These are phyloP conservation scores for Camelina laxa DNA, from an alignment of 345 rosid species.

Conservation along the genomic window DNA sequence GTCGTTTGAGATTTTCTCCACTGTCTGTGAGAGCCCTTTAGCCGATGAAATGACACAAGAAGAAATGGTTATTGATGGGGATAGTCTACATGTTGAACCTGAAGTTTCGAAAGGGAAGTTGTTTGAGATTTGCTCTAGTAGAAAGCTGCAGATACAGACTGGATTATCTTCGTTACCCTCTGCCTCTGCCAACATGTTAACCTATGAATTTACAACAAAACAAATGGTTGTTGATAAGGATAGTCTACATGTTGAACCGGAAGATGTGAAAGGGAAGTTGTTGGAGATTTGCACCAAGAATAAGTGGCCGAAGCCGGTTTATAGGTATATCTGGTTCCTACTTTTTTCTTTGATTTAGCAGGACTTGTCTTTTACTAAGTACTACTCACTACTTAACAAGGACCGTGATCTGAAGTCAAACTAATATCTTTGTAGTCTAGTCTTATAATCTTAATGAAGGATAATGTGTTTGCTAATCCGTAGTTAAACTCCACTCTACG, in stretches of 20 bases:
- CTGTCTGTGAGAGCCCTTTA: constrained; percentile 43
- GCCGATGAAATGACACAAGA: background rate
- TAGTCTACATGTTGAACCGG: background rate
- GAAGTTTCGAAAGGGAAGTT: background rate
- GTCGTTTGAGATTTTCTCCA: constrained; percentile 1
- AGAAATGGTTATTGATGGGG: background rate
- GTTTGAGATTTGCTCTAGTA: background rate
- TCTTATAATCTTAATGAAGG: too few species aligned
- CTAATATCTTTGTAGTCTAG: too few species aligned
- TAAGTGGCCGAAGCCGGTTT: constrained; percentile 61
- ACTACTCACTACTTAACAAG: too few species aligned
- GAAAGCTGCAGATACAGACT: background rate
- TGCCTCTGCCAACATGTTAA: constrained; percentile 50
- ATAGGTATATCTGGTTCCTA: constrained; percentile 45
- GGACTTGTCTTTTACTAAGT: background rate
- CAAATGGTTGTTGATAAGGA: background rate
- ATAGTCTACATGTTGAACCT: background rate
- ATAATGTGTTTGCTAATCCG: too few species aligned
- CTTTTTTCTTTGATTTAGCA: background rate
- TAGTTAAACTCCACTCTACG: too few species aligned
- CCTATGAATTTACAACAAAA: constrained; percentile 31
- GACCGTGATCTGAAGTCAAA: background rate
- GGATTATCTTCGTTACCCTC: constrained; percentile 50
- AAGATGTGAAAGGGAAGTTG: background rate
- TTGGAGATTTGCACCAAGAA: constrained; percentile 28